These are phyloP conservation scores for Sutorius eximius DNA, from an alignment of 1,284 basidiomycete species.

Conservation along the genomic window DNA sequence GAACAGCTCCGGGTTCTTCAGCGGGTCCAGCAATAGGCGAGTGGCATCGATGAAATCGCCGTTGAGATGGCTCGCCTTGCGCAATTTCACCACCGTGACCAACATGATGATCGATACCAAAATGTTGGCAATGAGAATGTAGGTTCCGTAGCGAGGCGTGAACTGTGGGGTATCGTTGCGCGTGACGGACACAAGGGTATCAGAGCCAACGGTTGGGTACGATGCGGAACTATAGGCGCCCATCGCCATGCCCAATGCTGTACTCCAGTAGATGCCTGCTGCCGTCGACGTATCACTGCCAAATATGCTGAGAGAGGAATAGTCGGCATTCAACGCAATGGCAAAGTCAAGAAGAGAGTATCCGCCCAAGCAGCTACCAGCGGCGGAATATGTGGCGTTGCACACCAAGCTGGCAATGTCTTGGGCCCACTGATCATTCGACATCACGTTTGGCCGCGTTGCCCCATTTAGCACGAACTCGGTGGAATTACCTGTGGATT, in stretches of 20 bases:
- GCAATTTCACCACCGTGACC: background rate
- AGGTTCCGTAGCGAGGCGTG: background rate
- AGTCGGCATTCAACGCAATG: too few species aligned
- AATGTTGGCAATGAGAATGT: background rate
- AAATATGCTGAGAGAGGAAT: background rate
- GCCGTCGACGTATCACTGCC: background rate
- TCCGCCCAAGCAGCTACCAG: background rate
- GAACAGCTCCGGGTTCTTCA: background rate
- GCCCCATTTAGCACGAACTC: background rate
- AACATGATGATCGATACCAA: background rate
- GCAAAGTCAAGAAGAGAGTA: background rate
- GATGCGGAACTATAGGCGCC: background rate
- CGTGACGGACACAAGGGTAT: background rate
- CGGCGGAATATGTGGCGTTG: background rate
- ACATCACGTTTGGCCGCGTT: background rate
- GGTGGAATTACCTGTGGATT: background rate
- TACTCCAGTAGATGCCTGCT: background rate
- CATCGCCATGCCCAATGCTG: background rate
- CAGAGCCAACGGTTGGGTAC: background rate
- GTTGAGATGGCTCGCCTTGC: background rate
- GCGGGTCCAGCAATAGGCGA: background rate
- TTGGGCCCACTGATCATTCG: background rate
- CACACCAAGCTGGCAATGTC: slow-evolving; percentile 3
- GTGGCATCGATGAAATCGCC: slow-evolving; percentile 1
- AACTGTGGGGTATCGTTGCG: background rate